These are phyloP conservation scores for Aureobasidium leucospermi DNA, from an alignment of 2,329 filamentous ascomycete species.

Conservation along the genomic window DNA sequence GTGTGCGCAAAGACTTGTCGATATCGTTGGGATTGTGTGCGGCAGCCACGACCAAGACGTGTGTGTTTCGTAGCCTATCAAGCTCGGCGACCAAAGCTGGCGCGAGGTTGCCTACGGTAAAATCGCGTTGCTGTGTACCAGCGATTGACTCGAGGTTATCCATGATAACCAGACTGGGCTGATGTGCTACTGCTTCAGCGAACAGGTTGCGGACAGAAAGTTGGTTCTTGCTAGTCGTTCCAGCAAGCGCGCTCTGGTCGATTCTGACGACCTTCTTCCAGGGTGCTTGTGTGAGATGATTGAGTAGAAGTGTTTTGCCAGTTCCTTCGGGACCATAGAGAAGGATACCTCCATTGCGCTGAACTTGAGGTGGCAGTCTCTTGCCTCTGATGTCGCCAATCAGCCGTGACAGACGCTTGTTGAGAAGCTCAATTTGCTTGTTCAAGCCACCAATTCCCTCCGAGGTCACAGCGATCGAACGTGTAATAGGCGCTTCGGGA, in stretches of 20 bases:
- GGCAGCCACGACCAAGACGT: conserved; percentile 67
- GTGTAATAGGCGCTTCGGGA: neutral
- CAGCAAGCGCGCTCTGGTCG: conserved; percentile 35
- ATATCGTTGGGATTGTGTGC: conserved; percentile 67
- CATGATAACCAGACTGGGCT: conserved; percentile 72
- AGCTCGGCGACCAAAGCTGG: conserved; percentile 46
- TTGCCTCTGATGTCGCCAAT: conserved; percentile 20
- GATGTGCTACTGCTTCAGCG: conserved; percentile 56
- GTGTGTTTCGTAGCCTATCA: conserved; percentile 46
- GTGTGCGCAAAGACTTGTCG: conserved; percentile 58
- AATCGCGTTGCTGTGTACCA: conserved; percentile 46
- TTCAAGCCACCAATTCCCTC: conserved; percentile 61
- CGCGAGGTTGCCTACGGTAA: conserved; percentile 26
- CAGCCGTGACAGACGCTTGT: conserved; percentile 50
- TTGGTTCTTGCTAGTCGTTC: conserved; percentile 38
- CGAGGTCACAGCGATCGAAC: conserved; percentile 25
- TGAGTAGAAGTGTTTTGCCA: conserved; percentile 71
- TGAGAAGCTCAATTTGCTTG: conserved; percentile 57
- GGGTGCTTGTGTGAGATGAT: conserved; percentile 54
- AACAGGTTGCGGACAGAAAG: conserved; percentile 59
- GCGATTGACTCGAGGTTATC: conserved; percentile 69
- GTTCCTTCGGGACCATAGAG: conserved; percentile 78
- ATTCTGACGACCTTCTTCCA: conserved; percentile 66
- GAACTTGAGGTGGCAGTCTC: conserved; percentile 20
- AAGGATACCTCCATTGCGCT: conserved; percentile 52